Evolutionary conservation across 768 basidiomycete genomes (phyloP).

Genomic region (Leccinum variicolor): DNA sequence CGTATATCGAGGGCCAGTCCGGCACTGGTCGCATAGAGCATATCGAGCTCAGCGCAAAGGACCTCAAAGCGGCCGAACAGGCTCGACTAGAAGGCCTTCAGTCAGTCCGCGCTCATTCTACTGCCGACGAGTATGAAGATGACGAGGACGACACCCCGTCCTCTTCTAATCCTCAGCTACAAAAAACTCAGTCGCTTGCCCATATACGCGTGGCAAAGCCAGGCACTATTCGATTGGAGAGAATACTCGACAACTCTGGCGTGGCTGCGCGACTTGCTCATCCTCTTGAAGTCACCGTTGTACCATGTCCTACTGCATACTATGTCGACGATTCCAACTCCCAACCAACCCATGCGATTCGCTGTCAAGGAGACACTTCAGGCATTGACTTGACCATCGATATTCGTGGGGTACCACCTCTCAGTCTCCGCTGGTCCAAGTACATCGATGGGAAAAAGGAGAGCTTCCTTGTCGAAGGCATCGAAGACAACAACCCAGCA

Average conservation of each 20-base stretch:
- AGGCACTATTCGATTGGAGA: conserved; percentile 71
- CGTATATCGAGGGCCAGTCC: conserved; percentile 37
- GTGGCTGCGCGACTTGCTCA: conserved; percentile 71
- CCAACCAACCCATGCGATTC: conserved; percentile 41
- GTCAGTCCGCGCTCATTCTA: conserved; percentile 38
- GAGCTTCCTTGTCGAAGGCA: conserved; percentile 78
- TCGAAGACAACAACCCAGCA: conserved; percentile 54
- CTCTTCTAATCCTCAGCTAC: conserved; percentile 47
- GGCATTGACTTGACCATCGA: conserved; percentile 57
- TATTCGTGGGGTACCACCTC: conserved; percentile 70
- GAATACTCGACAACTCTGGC: conserved; percentile 65
- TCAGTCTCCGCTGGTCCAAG: conserved; percentile 75
- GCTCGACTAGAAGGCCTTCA: conserved; percentile 52
- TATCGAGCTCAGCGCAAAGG: conserved; percentile 56
- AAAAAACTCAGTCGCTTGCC: conserved; percentile 70
- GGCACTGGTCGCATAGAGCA: conserved; percentile 47
- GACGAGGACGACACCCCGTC: conserved; percentile 36
- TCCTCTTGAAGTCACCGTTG: conserved; percentile 63
- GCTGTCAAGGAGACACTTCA: conserved; percentile 67
- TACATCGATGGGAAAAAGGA: conserved; percentile 65
- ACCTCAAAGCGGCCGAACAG: conserved; percentile 66
- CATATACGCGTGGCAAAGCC: conserved; percentile 73
- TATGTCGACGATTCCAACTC: conserved; percentile 45
- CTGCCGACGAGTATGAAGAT: conserved; percentile 71
- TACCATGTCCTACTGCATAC: conserved; percentile 77